Base-by-base conservation (phyloP, 768 basidiomycete genomes). In the Chalciporus chontae region DNA sequence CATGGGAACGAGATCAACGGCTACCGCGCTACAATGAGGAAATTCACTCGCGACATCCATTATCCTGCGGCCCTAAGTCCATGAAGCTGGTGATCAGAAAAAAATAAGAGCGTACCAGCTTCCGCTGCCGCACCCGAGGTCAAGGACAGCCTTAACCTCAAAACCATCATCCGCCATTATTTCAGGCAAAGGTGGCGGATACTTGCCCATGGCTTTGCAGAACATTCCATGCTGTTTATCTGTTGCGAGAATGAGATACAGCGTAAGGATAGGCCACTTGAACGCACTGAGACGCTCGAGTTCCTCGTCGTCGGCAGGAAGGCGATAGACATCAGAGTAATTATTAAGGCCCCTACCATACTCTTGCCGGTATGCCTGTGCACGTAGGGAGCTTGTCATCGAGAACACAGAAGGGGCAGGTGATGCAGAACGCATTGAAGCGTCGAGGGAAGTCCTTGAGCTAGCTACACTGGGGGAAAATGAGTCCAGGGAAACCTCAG, bases 1-100 rank as follows among this genome's bases (percentile, higher is more conserved):
- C 85, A 90, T 85, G 47, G 88, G 88, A 53, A 88, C 81, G 23
- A 90, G 73, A 68, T 91, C 88, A 26, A 90, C 85, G 32, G 84
- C 89, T 24, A 90, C 84, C 19, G 79, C 77, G 54, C 69, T 75
- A 65, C 78, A 80, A 55, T 84, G 64, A 32, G 88, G 86, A 63
- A 84, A 90, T 59, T 89, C 84, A 42, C 74, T 74, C 31, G 86
- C 87, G 27, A 83, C 72, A 37, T 90, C 84, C 65, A 85, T 76
- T 56, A 90, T 86, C 88, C 89, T 90, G 54, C 19, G 47, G 15
- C 29, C 36, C 11, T 70, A n/a, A 44, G 55, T 26, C 24, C 43
- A 24, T 21, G 24, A 23, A 10, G 31, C 7, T 24, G 18, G 14
- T 37, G 5, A 18, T 6, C 21, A 21, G 21, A 21, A 39, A 40